A percentile compares a stretch with the other conserved stretches of the same genome.
Evolutionary conservation across 2,329 filamentous ascomycete species (phyloP).

Genomic region (Sarocladiaceae sp.): DNA sequence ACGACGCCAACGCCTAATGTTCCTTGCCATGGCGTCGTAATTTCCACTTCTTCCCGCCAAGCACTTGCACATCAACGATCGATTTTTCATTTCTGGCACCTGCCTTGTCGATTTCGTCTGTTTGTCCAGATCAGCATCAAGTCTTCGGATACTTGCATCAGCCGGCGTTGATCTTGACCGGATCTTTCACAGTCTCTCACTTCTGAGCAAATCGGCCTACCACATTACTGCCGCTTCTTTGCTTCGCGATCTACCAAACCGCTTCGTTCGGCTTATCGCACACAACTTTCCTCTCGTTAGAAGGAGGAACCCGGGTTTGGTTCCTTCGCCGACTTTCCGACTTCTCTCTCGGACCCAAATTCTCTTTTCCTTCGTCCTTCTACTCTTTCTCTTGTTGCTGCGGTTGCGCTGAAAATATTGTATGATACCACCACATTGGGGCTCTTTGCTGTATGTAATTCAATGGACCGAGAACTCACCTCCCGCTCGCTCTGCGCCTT

Average conservation of each 20-base stretch:
- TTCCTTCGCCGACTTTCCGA: constrained; percentile 4
- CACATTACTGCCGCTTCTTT: too few relatives aligned
- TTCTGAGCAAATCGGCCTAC: not conserved
- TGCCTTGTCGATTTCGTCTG: too few relatives aligned
- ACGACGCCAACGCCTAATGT: constrained; percentile 5
- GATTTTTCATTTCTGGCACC: not conserved
- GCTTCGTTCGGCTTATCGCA: not conserved
- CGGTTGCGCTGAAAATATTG: not conserved
- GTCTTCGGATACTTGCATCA: not conserved
- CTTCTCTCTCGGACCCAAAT: not conserved
- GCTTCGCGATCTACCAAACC: not conserved
- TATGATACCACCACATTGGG: constrained; percentile 9
- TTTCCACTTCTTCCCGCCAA: too few relatives aligned
- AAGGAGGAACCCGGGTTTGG: constrained; percentile 3
- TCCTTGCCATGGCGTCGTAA: constrained; percentile 5
- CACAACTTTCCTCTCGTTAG: not conserved
- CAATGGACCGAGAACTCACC: constrained; percentile 7
- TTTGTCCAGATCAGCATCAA: too few relatives aligned
- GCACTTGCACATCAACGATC: not conserved
- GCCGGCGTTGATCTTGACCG: constrained; percentile 8
- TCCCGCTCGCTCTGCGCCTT: too few relatives aligned
- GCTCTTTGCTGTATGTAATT: constrained; percentile 9
- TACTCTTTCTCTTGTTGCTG: constrained; percentile 2
- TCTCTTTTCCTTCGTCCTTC: constrained; percentile 1
- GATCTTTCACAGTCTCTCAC: constrained; percentile 6